Evolutionary conservation across 306 rosid species (phyloP), one percentile per base, ranked within the genome.

Genomic region (Cicer chorassanicum): DNA sequence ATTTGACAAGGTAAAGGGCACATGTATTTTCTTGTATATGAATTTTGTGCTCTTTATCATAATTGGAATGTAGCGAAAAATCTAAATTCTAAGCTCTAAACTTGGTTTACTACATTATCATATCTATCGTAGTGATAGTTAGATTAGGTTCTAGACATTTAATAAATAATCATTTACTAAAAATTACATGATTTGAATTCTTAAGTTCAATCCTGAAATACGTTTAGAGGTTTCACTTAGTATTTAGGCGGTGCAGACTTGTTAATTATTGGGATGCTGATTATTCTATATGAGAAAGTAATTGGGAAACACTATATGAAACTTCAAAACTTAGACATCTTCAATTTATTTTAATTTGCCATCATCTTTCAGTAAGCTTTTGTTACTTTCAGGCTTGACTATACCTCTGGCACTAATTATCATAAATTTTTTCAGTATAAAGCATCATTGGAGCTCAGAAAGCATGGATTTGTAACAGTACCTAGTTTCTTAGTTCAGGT

Each of bases 401-500:
- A 38, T 24, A 41, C 63, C 54, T 74, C 73, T 57, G 44, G 43
- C 72, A 45, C 45, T 65, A 65, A 46, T 80, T 70, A 2, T 66
- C 69, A 13, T 65, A 72, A 83, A 43, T 68, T 73, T n/a, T 75
- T 79, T 80, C 92, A 93, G 98, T 83, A 88, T 85, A 82, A 89
- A 82, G 98, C 98, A 66, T 89, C 98, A 46, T 71, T 80, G 87
- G 90, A 86, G 88, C 98, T 93, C 70, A 65, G 71, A 62, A 86
- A 82, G 68, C 89, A 59, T 72, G 98, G 96, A 73, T 93, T 89
- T 51, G 53, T 84, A 68, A 88, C 90, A 49, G 91, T 89, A 19
- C 92, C 96, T 73, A 87, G 84, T 81, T 91, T 88, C 86, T 64
- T 88, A 82, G 88, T 91, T 55, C 87, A 91, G 98, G 98, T 91